Evolutionary conservation across 2,329 filamentous ascomycete genomes (phyloP).

Genomic region (Aspergillus amoenus): DNA sequence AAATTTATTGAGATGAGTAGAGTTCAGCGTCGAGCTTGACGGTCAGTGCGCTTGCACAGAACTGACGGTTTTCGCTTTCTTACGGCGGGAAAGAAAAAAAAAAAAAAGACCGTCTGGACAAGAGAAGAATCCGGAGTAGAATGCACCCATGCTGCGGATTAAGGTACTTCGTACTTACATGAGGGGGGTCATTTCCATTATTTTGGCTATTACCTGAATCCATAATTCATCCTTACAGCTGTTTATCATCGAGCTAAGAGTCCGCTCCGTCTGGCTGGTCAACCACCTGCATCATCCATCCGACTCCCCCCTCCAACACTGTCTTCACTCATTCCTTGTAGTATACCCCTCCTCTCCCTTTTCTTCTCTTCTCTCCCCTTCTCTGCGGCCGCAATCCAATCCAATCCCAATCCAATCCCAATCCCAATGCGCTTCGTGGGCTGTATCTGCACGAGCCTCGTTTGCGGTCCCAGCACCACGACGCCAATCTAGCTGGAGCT

Average conservation of each 20-base stretch:
- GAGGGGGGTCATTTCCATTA: constrained; percentile 1
- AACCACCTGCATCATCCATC: constrained; percentile 9
- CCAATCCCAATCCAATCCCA: background rate
- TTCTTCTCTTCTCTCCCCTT: constrained; percentile 6
- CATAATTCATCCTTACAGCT: constrained; percentile 8
- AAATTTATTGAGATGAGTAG: background rate
- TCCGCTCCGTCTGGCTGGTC: constrained; percentile 8
- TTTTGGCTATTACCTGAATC: constrained; percentile 9
- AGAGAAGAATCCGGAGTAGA: constrained; percentile 8
- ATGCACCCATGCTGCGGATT: background rate
- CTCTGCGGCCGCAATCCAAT: constrained; percentile 2
- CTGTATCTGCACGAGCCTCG: constrained; percentile 1
- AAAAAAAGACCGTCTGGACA: constrained; percentile 4
- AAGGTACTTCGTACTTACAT: constrained; percentile 10
- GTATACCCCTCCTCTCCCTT: constrained; percentile 1
- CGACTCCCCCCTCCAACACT: background rate
- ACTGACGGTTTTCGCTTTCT: constrained; percentile 15
- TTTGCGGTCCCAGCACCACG: constrained; percentile 7
- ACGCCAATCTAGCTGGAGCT: background rate
- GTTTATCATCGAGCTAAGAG: constrained; percentile 2
- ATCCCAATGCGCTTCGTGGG: background rate
- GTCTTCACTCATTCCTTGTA: background rate
- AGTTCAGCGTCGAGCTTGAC: background rate
- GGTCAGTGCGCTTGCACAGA: background rate
- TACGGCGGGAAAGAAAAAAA: constrained; percentile 22